Evolutionary conservation across 2,329 filamentous ascomycete species (phyloP), one percentile per base, ranked within the genome.

Genomic region (Penicillium sp.): DNA sequence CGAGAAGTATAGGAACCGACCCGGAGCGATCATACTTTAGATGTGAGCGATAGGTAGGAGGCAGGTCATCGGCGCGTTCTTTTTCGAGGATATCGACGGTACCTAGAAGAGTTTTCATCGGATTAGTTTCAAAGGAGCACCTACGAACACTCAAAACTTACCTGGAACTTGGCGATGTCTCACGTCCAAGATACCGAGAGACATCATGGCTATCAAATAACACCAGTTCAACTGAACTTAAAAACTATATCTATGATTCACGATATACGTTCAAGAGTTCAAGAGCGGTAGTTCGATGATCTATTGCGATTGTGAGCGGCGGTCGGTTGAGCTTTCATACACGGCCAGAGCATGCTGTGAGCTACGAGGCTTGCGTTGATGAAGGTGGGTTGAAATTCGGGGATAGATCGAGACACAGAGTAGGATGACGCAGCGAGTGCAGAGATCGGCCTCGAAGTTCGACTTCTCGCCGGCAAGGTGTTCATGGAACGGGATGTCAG

Each of bases 11-110:
- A 55, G 88, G 87, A 19, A 84, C 77, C 19, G 83, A 81, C 38
- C 91, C 90, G 65, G 83, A 89, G 56, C 77, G 84, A 76, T 93
- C 91, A 76, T 88, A 91, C 77, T 95, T 96, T 69, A 95, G 78
- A 63, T 81, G 80, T 15, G 76, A 70, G 29, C 81, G 74, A 19
- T 30, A 50, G 50, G 65, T 56, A 26, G 67, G 45, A 3, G 53
- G 41, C 74, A 77, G 50, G 76, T 79, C 64, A 70, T 67, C 50
- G 57, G 61, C 77, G 82, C 15, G 82, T 79, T 69, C 81, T 62
- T 87, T 85, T 68, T 90, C 86, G 64, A 87, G 88, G 73, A 91
- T 89, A 70, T 85, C 81, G 17, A 86, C 73, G 3, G 76, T 78
- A 7, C 77, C 76, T 79, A 44, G 23, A 17, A 8, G 31, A 30